Evolutionary conservation across 2,329 filamentous ascomycete species (phyloP), one percentile per base, ranked within the genome.

Genomic region (Verticillium zaregamsianum): DNA sequence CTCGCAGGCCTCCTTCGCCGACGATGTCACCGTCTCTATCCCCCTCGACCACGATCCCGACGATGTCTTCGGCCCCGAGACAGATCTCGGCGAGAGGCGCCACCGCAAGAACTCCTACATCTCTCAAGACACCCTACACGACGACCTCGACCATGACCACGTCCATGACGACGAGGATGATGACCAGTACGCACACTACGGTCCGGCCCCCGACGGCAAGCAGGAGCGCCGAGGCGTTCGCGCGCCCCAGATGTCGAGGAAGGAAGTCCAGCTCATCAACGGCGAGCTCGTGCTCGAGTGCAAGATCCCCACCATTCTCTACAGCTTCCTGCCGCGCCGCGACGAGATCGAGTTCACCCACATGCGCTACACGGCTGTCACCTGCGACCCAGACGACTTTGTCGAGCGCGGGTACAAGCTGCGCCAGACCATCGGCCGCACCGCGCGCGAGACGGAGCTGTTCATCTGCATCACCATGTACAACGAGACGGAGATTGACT

Each of bases 381-480:
- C 95, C 2, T 98, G 93, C 75, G 93, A 97, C 72, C 96, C 93
- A 0, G 93, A 97, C 74, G 93, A 98, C 73, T 98, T 96, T 70
- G 90, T 93, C 3, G 84, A 89, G 8, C 86, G 89, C 65, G 94
- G 93, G 1, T 99, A 97, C 80, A 95, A 96, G 72, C 79, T 99
- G 70, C 90, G 95, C 60, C 95, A 98, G 76, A 92, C 91, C 71
- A 92, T 97, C 64, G 93, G 93, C 55, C 85, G 81, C 62, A 96
- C 91, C 1, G 81, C 88, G 32, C 87, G 95, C 65, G 93, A 98
- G 75, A 98, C 94, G 0, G 95, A 99, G 76, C 80, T 99, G 8
- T 95, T 98, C 74, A 96, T 99, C 69, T 97, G 93, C 73, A 82
- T 99, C 64, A 99, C 95, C 69, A 98, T 98, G 95, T 98, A 97